Evolutionary conservation across 2,329 filamentous ascomycete genomes (phyloP).

Genomic region (Botrytis fragariae): DNA sequence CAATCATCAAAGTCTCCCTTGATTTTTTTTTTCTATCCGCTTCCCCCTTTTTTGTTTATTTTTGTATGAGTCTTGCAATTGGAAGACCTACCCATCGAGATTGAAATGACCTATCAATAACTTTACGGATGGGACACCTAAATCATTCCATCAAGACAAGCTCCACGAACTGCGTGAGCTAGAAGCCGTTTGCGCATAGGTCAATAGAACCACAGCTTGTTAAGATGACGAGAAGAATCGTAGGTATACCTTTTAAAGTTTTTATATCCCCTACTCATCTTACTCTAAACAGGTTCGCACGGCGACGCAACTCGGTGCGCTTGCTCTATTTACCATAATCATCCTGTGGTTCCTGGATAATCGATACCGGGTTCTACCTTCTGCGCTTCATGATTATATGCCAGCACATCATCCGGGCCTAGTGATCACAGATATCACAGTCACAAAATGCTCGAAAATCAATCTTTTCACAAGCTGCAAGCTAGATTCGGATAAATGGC

Average conservation of each 20-base stretch:
- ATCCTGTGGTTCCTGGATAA: slow-evolving; percentile 65
- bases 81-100: background rate
- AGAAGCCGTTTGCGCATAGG: slow-evolving; percentile 20
- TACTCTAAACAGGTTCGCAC: slow-evolving; percentile 45
- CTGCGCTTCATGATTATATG: slow-evolving; percentile 65
- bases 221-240: slow-evolving; percentile 40
- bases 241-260: slow-evolving; percentile 21
- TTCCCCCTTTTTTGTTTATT: background rate
- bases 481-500: slow-evolving; percentile 58
- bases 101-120: slow-evolving; percentile 12
- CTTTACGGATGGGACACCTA: slow-evolving; percentile 22
- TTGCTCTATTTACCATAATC: slow-evolving; percentile 50
- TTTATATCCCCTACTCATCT: slow-evolving; percentile 16
- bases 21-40: background rate
- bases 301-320: slow-evolving; percentile 35
- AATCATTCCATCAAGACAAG: slow-evolving; percentile 15
- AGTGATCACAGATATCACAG: slow-evolving; percentile 67
- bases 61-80: background rate
- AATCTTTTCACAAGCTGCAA: slow-evolving; percentile 60
- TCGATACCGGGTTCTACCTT: slow-evolving; percentile 65
- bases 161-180: slow-evolving; percentile 20
- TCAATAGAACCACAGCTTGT: slow-evolving; percentile 15
- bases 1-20: background rate
- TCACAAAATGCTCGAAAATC: slow-evolving; percentile 61
- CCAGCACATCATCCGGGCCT: slow-evolving; percentile 66